A percentile compares a stretch with the other conserved stretches of the same genome.
phyloP scores from a whole-genome alignment of 2,329 filamentous ascomycete species.

The Verticillium nubilum region DNA sequence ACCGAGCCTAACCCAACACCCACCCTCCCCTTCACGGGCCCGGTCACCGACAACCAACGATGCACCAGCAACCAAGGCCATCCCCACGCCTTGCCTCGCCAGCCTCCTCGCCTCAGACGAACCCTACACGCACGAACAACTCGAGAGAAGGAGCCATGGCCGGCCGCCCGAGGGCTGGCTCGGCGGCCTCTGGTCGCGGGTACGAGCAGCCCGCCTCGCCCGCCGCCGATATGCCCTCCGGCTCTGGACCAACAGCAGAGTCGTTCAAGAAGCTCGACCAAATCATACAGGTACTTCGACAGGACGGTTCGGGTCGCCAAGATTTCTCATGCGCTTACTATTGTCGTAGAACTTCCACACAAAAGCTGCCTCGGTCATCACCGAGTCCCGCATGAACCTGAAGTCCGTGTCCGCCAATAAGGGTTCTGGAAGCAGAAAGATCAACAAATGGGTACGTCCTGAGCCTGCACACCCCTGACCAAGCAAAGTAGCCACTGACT shows the following conservation, averaged over 20 bases:
- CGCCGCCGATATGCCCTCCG: constrained; percentile 36
- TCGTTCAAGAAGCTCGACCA: constrained; percentile 79
- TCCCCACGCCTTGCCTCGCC: constrained; percentile 69
- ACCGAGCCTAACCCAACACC: neutral
- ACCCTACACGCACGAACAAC: constrained; percentile 68
- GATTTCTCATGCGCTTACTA: too few relatives aligned
- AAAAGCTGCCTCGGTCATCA: constrained; percentile 78
- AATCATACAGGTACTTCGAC: constrained; percentile 69
- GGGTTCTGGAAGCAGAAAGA: constrained; percentile 43
- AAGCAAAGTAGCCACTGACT: neutral
- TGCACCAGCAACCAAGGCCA: constrained; percentile 87
- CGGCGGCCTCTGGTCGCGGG: constrained; percentile 30
- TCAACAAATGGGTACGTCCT: constrained; percentile 78
- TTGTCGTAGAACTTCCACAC: constrained; percentile 92
- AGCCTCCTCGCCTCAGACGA: constrained; percentile 65
- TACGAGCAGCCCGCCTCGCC: constrained; percentile 40
- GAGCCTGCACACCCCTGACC: neutral
- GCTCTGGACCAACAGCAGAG: constrained; percentile 54
- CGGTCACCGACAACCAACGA: constrained; percentile 28
- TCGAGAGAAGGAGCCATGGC: constrained; percentile 54
- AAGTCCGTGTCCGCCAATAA: constrained; percentile 49
- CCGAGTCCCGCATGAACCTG: constrained; percentile 74
- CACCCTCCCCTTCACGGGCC: neutral
- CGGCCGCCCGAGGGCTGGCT: constrained; percentile 35
- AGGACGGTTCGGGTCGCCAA: neutral